phyloP scores from a whole-genome alignment of 305 asterid genomes.

The Fraxinus floribunda region DNA sequence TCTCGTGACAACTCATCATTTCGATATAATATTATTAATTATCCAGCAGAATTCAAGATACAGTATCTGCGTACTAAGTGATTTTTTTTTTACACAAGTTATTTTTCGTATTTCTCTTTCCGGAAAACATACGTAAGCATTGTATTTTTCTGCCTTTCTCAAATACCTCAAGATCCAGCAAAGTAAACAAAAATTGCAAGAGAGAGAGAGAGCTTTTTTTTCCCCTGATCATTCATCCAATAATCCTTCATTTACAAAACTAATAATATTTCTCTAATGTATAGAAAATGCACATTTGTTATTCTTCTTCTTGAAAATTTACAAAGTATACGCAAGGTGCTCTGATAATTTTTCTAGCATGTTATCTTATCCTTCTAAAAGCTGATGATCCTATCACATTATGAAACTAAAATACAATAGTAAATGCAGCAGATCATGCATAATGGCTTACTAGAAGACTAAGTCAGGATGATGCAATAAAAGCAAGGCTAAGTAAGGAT shows the following conservation, averaged over 20 bases:
- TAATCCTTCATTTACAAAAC: conserved; percentile 5
- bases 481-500: background rate
- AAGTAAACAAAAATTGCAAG: background rate
- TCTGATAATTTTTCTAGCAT: background rate
- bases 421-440: background rate
- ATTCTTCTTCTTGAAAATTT: background rate
- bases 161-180: conserved; percentile 10
- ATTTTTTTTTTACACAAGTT: background rate
- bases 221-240: background rate
- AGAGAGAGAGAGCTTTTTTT: background rate
- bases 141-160: background rate
- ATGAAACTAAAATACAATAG: conserved; percentile 3
- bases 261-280: background rate
- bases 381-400: background rate
- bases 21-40: background rate
- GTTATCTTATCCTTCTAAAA: conserved; percentile 4
- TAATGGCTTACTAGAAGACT: conserved; percentile 16
- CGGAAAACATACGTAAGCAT: background rate
- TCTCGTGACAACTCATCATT: background rate
- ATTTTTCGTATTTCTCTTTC: background rate
- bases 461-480: conserved; percentile 1
- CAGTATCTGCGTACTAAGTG: background rate
- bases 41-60: background rate
- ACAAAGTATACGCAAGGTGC: background rate
- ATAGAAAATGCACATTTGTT: background rate